Percentiles rank a stretch among this genome's conserved stretches.
Conservation (phyloP, 768 basidiomycete species). For the Flagelloscypha sp. region DNA sequence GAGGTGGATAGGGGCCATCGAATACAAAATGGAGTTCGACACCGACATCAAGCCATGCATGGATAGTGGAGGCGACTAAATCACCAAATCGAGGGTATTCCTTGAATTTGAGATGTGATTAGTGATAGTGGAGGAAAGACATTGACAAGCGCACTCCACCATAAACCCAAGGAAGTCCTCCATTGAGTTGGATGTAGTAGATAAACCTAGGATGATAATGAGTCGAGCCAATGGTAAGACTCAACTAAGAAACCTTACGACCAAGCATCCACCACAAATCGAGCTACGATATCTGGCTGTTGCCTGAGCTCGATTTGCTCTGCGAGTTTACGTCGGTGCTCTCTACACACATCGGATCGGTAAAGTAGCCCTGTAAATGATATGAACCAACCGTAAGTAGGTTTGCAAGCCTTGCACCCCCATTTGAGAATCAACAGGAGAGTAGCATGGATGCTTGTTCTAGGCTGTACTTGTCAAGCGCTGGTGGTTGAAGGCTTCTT, state of each 20-base stretch:
- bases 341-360: too few species aligned
- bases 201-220: slow-evolving; percentile 50
- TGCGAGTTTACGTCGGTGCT: slow-evolving; percentile 42
- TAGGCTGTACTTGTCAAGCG: too few species aligned
- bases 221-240: slow-evolving; percentile 6
- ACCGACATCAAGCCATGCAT: slow-evolving; percentile 63
- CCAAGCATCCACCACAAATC: slow-evolving; percentile 76
- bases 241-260: slow-evolving; percentile 51
- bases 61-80: slow-evolving; percentile 42
- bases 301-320: slow-evolving; percentile 17
- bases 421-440: too few species aligned
- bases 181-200: slow-evolving; percentile 52
- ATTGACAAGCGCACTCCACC: too few species aligned
- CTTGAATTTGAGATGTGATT: too few species aligned
- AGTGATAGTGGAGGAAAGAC: too few species aligned
- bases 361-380: too few species aligned
- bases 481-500: too few species aligned
- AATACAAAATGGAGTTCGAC: slow-evolving; percentile 69
- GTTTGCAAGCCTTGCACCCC: slow-evolving; percentile 48
- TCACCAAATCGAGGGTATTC: slow-evolving; percentile 55
- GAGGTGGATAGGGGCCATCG: slow-evolving; percentile 64
- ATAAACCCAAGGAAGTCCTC: slow-evolving; percentile 73
- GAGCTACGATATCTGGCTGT: slow-evolving; percentile 13
- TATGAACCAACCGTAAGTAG: too few species aligned
- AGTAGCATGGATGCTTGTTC: too few species aligned